Evolutionary conservation across 2,329 filamentous ascomycete species (phyloP).

Genomic region (Dothistroma septosporum): DNA sequence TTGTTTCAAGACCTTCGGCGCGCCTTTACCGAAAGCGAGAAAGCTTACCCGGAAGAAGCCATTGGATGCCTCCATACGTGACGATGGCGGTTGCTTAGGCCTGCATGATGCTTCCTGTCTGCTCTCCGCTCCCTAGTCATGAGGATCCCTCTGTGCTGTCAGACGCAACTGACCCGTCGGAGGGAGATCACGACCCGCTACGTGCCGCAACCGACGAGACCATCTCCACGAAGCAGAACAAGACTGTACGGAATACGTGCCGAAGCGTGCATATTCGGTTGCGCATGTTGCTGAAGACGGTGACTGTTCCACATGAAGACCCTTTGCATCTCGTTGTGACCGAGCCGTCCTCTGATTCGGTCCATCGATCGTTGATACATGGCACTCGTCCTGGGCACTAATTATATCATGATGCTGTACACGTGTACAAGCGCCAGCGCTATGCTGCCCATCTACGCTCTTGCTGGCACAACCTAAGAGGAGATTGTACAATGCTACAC

Average conservation of each 20-base stretch:
- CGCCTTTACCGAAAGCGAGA: neutral
- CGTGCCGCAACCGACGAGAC: neutral
- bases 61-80: neutral
- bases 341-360: no score
- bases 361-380: neutral
- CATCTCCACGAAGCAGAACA: neutral
- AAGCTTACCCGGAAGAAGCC: neutral
- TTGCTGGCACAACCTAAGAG: constrained; percentile 4
- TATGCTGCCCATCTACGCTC: constrained; percentile 4
- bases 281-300: neutral
- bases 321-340: no score
- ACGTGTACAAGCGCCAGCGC: constrained; percentile 4
- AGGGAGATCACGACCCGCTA: neutral
- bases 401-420: neutral
- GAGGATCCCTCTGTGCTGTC: neutral
- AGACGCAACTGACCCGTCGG: neutral
- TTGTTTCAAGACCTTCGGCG: neutral
- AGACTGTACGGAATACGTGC: neutral
- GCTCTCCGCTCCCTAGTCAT: neutral
- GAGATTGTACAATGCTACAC: constrained; percentile 11
- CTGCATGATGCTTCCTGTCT: neutral
- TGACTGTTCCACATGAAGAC: no score
- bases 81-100: neutral
- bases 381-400: neutral
- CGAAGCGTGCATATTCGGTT: neutral